Evolutionary conservation across 192 early-diverging fungal genomes (phyloP), one percentile per base, ranked within the genome.

Genomic region (Coemansia nantahalensis): DNA sequence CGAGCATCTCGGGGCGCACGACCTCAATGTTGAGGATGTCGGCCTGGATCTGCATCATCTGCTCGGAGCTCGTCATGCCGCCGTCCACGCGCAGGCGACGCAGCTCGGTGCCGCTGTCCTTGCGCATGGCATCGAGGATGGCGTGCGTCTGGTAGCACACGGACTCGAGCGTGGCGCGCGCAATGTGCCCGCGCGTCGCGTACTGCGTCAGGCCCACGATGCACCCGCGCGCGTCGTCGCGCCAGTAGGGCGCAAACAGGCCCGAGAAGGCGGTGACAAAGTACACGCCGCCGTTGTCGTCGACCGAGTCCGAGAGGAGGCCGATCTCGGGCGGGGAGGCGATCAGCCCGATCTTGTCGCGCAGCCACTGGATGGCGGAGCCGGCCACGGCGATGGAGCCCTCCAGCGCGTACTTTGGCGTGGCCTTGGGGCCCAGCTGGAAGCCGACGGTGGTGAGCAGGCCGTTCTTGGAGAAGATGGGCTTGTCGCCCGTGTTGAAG

Each of bases 211-310:
- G 69, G 8, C 94, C 94, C 51, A 87, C 80, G 26, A 96, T 87
- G 50, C 80, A 82, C 23, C 88, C 91, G 35, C 91, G 84, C 16
- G 91, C 94, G 70, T 94, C 94, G 37, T 86, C 83, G 30, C 90
- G 74, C 94, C 94, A 97, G 71, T 97, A 90, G 4, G 94, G 94
- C 12, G 94, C 94, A 81, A 90, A 94, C 16, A 97, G 80, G 0
- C 94, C 94, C 34, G 83, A 84, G 63, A 97, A 94, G 0, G 94
- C 94, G 0, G 94, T 91, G 30, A 97, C 91, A 85, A 97, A 97
- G 64, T 94, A 92, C 32, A 97, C 90, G 35, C 88, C 92, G 33
- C 87, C 90, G 15, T 85, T 94, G 52, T 92, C 82, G 16, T 79
- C 51, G 13, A 89, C 87, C 9, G 54, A 44, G 13, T 76, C 65